A percentile compares a stretch with the other conserved stretches of the same genome.
Conservation (phyloP, 768 basidiomycete genomes). For the Amanita pseudoporphyria region DNA sequence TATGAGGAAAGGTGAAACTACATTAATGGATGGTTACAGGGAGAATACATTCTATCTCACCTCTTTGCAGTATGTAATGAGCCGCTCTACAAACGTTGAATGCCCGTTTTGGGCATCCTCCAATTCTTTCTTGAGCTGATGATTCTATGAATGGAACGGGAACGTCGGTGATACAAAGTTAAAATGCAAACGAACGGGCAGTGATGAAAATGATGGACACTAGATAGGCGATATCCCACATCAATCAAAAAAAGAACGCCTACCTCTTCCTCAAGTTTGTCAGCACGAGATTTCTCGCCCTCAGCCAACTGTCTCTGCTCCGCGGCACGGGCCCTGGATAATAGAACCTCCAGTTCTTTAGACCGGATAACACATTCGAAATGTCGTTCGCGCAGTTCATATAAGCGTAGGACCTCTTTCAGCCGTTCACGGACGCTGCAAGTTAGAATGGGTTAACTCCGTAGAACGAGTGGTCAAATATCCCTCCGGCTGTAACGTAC, state of each 20-base stretch:
- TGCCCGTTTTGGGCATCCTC: slow-evolving; percentile 76
- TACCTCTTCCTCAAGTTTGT: slow-evolving; percentile 71
- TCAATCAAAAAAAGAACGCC: slow-evolving; percentile 16
- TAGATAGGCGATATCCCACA: slow-evolving; percentile 8
- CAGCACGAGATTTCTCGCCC: slow-evolving; percentile 57
- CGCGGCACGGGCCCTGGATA: slow-evolving; percentile 80
- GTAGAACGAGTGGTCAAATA: neutral
- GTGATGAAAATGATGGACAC: slow-evolving; percentile 9
- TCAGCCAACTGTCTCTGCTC: slow-evolving; percentile 82
- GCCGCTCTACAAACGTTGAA: slow-evolving; percentile 72
- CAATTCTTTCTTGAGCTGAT: slow-evolving; percentile 63
- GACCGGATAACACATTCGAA: slow-evolving; percentile 90
- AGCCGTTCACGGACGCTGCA: slow-evolving; percentile 73
- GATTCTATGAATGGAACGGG: slow-evolving; percentile 33
- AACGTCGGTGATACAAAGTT: neutral
- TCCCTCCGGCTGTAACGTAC: slow-evolving; percentile 35
- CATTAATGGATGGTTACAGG: neutral
- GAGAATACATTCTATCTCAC: slow-evolving; percentile 32
- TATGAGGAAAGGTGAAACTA: slow-evolving; percentile 18
- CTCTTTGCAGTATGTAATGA: slow-evolving; percentile 83
- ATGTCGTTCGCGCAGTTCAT: slow-evolving; percentile 84
- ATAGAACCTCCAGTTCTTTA: slow-evolving; percentile 81
- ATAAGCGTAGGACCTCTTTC: slow-evolving; percentile 80
- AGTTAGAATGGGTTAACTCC: slow-evolving; percentile 4
- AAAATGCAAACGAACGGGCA: slow-evolving; percentile 6